Evolutionary conservation across 75 land plant species (phyloP).

Genomic region (Picea glauca): DNA sequence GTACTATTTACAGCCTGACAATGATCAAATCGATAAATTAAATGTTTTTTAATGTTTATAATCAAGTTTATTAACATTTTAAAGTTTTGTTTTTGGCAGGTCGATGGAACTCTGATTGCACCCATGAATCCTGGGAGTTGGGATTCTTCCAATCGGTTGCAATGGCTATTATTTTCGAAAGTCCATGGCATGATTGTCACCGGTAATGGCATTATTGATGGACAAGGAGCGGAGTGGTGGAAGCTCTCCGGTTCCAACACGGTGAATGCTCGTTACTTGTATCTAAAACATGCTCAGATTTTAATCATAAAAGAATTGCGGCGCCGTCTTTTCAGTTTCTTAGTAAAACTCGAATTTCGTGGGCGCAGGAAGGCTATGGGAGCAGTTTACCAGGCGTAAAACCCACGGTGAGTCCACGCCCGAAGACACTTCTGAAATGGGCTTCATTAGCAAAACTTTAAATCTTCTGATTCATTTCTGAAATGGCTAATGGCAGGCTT

Average conservation of each 20-base stretch:
- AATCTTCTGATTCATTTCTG: background rate
- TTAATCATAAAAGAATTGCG: background rate
- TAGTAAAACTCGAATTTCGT: constrained; percentile 3
- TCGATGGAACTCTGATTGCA: constrained; percentile 84
- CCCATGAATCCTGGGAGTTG: constrained; percentile 50
- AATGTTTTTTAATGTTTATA: no score
- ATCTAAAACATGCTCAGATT: background rate
- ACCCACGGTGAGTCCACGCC: constrained; percentile 8
- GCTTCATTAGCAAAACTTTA: background rate
- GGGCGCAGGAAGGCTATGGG: background rate
- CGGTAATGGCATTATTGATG: constrained; percentile 68
- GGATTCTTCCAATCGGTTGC: constrained; percentile 42
- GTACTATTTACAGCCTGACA: no score
- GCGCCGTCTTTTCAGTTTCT: background rate
- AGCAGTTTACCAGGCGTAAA: background rate
- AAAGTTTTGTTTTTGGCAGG: constrained; percentile 21
- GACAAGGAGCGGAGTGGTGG: constrained; percentile 91
- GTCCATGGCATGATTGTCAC: constrained; percentile 44
- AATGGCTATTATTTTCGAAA: constrained; percentile 82
- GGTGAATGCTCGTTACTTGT: background rate
- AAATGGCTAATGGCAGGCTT: constrained; percentile 19
- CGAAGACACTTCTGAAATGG: background rate
- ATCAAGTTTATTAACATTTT: no score
- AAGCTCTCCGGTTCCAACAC: background rate
- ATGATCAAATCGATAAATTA: no score